Percentiles rank a stretch among this genome's conserved stretches.
Conservation (phyloP, 1,284 basidiomycete species). For the Pseudozyma sp. region DNA sequence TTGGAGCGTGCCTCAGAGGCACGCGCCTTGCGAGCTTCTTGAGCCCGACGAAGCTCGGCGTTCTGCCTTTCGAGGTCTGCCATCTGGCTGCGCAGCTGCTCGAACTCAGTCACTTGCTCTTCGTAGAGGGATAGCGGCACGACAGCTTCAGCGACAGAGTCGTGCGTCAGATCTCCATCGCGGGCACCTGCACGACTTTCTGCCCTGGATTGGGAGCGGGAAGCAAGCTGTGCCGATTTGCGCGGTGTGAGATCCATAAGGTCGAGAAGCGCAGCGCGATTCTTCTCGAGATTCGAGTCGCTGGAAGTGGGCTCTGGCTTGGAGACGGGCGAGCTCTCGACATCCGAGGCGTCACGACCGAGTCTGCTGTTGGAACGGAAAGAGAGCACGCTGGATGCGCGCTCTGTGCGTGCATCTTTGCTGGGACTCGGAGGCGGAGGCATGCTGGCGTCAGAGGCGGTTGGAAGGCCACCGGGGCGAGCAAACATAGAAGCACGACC, state of each 20-base stretch:
- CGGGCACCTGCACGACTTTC: constrained; percentile 33
- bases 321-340: constrained; percentile 25
- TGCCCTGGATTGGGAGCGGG: constrained; percentile 38
- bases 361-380: constrained; percentile 45
- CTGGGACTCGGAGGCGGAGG: constrained; percentile 52
- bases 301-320: constrained; percentile 13
- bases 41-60: constrained; percentile 38
- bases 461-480: constrained; percentile 23
- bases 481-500: constrained; percentile 54
- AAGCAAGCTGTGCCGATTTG: constrained; percentile 45
- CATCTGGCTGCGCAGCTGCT: constrained; percentile 62
- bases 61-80: constrained; percentile 50
- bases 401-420: constrained; percentile 30
- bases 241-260: constrained; percentile 55
- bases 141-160: constrained; percentile 52
- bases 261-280: constrained; percentile 66
- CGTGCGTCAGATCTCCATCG: constrained; percentile 31
- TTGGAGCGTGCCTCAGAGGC: constrained; percentile 42
- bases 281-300: constrained; percentile 70
- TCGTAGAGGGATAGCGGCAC: constrained; percentile 64
- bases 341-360: constrained; percentile 22
- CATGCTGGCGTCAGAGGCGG: constrained; percentile 37
- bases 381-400: constrained; percentile 37
- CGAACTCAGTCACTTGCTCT: constrained; percentile 67
- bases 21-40: constrained; percentile 41